Evolutionary conservation across 2,329 filamentous ascomycete species (phyloP), one percentile per base, ranked within the genome.

Genomic region (Lasiodiplodia hormozganensis): DNA sequence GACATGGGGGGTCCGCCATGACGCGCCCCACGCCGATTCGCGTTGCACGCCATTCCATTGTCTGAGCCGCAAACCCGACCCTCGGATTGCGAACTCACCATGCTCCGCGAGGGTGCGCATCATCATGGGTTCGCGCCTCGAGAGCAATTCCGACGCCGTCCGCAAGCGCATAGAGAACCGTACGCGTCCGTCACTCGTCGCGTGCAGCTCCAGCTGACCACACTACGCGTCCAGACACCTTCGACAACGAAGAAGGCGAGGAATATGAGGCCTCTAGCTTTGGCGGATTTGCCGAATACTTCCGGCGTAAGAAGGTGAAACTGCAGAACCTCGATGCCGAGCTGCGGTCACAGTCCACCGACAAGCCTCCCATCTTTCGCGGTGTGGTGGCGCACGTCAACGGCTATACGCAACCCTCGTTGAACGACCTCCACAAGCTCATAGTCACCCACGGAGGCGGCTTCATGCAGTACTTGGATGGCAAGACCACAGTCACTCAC

Each of bases 281-380:
- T 79, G 93, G 93, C 31, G 95, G 94, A 10, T 96, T 98, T 75
- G 82, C 85, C 28, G 95, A 98, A 76, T 99, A 98, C 79, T 96
- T 97, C 77, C 87, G 94, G 62, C 90, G 94, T 68, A 99, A 99
- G 84, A 97, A 97, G 85, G 89, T 97, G 79, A 99, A 99, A 77
- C 86, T 99, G 3, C 96, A 98, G 79, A 99, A 99, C 75, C 87
- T 96, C 36, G 96, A 99, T 80, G 90, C 89, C 10, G 88, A 97
- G 66, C 84, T 97, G 54, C 90, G 95, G 69, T 86, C 91, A 38
- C 83, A 88, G 4, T 87, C 89, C 1, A 80, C 83, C 0, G 89
- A 90, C 72, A 93, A 92, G 71, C 93, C 94, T 11, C 89, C 88
- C 70, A 93, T 99, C 65, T 99, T 99, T 84, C 93, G 91, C 73